phyloP scores from a whole-genome alignment of 805 yeast genomes.

The Saturnispora quitensis region DNA sequence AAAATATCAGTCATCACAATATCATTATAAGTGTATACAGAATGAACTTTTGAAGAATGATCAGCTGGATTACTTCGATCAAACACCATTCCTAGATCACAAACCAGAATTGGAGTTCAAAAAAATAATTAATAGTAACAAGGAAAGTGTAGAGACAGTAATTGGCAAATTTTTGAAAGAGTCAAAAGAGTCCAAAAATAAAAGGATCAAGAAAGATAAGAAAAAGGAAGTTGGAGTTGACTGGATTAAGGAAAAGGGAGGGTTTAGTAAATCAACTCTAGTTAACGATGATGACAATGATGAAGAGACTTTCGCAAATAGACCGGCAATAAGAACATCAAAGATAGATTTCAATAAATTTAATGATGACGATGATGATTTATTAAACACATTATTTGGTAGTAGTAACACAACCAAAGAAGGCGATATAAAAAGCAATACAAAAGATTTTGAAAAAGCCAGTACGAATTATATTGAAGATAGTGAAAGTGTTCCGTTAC shows the following conservation, averaged over 20 bases:
- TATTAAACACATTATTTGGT: not conserved
- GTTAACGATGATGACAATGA: not conserved
- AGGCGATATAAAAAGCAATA: not conserved
- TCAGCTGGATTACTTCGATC: not conserved
- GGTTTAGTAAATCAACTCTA: constrained; percentile 34
- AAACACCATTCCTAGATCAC: not conserved
- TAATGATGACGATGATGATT: constrained; percentile 8
- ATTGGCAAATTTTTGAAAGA: not conserved
- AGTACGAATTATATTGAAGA: not conserved
- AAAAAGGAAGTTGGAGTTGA: constrained; percentile 21
- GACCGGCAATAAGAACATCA: not conserved
- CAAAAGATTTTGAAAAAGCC: not conserved
- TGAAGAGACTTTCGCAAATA: not conserved
- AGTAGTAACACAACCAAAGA: not conserved
- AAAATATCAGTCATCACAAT: constrained; percentile 79
- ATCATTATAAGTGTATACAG: constrained; percentile 73
- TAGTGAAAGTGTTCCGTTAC: not conserved
- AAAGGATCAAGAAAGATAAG: not conserved
- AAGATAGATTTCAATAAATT: constrained; percentile 5
- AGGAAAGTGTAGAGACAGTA: not conserved
- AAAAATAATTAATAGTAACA: not conserved
- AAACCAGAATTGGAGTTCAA: not conserved
- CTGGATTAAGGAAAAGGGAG: constrained; percentile 28
- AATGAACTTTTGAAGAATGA: constrained; percentile 36
- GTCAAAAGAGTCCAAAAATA: not conserved